Evolutionary conservation across 75 land plant species (phyloP), one percentile per base, ranked within the genome.

Genomic region (Cupressus sempervirens): DNA sequence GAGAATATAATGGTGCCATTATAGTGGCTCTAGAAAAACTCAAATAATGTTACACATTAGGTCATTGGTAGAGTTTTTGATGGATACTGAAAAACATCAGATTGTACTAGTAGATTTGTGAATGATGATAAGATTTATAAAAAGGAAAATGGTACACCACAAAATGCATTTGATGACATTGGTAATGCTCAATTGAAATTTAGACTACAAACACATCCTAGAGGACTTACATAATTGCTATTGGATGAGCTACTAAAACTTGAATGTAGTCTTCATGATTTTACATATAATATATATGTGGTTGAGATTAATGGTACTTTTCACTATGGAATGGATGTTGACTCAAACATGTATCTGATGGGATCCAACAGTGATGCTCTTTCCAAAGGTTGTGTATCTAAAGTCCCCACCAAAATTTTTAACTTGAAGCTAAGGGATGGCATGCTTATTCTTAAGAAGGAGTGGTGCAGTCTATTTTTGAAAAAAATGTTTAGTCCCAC

Each of bases 1-100:
- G 70, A 84, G 87, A 41, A 83, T 86, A 29, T 86, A 86, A 20
- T 86, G 87, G 87, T 86, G 84, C 84, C 48, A 58, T 36, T 70
- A 62, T 84, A 34, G n/a, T n/a, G 32, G 38, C 48, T 32, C 67
- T 35, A 41, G 53, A 26, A 82, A 45, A 84, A 34, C 13, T 34
- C 73, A 84, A 56, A 48, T 86, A 70, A 13, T 83, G 9, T 83
- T 46, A 48, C 87, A 86, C 46, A 41, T 86, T 79, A 86, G 72
- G 48, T 29, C 84, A 53, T 53, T 83, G 76, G 29, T 58, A 23
- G 38, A 83, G 34, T 35, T 70, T 62, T 13, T 53, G 34, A 62
- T 12, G 29, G 79, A 20, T 35, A 67, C 16, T 18, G 35, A 43
- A 79, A 45, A 79, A 23, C 81, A 43, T 40, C 50, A 40, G 12